Conservation (phyloP, 345 rosid genomes). For the Cardiospermum halicacabum region DNA sequence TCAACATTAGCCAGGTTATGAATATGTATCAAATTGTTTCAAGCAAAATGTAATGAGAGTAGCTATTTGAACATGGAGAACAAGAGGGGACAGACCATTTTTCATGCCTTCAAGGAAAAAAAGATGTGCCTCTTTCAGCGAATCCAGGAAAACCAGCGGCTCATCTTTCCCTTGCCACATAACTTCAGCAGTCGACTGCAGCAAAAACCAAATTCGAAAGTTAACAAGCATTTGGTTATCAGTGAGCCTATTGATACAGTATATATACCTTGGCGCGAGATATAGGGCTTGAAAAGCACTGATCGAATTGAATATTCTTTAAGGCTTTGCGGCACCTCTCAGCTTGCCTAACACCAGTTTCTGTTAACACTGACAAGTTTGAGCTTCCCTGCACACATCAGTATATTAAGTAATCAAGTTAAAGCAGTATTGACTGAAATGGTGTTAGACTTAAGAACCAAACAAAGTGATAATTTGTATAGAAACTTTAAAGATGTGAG, state of each 20-base stretch:
- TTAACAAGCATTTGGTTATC: not conserved
- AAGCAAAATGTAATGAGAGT: not conserved
- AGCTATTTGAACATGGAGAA: not conserved
- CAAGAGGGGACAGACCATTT: slow-evolving; percentile 46
- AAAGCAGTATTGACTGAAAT: not conserved
- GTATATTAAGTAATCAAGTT: slow-evolving; percentile 5
- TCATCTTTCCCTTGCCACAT: slow-evolving; percentile 56
- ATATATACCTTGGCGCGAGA: slow-evolving; percentile 56
- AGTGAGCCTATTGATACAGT: not conserved
- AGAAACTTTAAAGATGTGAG: not conserved
- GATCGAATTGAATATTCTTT: slow-evolving; percentile 37
- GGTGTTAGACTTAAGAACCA: not conserved
- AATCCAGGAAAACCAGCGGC: slow-evolving; percentile 56
- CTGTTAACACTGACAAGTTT: slow-evolving; percentile 52
- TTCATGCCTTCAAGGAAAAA: slow-evolving; percentile 67
- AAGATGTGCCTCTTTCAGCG: slow-evolving; percentile 57
- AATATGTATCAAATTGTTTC: not conserved
- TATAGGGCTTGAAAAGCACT: slow-evolving; percentile 59
- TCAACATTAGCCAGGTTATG: not conserved
- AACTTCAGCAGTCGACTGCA: slow-evolving; percentile 59
- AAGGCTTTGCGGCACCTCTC: slow-evolving; percentile 49
- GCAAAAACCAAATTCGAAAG: slow-evolving; percentile 5
- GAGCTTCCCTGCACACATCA: slow-evolving; percentile 57
- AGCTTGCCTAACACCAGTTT: slow-evolving; percentile 56
- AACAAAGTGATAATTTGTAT: not conserved